Percentiles rank a stretch among this genome's conserved stretches.
Evolutionary conservation across 179 eudicot species (phyloP).

Genomic region (Drosera spatulata): DNA sequence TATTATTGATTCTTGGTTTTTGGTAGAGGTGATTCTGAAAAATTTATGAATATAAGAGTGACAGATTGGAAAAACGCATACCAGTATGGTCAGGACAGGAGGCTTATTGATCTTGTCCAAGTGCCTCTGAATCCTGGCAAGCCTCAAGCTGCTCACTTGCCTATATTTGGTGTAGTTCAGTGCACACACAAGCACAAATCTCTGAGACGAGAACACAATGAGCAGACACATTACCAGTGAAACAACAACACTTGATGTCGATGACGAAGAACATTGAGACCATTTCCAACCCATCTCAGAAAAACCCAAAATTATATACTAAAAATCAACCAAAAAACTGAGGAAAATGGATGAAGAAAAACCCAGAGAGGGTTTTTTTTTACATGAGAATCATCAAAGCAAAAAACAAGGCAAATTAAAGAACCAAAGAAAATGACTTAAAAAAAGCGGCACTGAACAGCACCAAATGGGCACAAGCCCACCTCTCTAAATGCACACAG

Average conservation of each 20-base stretch:
- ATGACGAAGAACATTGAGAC: constrained; percentile 4
- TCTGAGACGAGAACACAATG: constrained; percentile 15
- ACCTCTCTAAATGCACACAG: constrained; percentile 3
- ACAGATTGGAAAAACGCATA: constrained; percentile 9
- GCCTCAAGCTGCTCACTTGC: constrained; percentile 53
- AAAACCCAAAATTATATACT: too few species aligned
- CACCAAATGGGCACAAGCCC: constrained; percentile 3
- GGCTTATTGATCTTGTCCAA: constrained; percentile 79
- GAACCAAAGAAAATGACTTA: constrained; percentile 22
- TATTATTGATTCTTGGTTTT: too few species aligned
- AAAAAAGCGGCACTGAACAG: constrained; percentile 2
- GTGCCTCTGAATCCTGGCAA: constrained; percentile 43
- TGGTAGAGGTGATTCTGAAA: too few species aligned
- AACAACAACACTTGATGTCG: constrained; percentile 1
- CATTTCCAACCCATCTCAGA: too few species aligned
- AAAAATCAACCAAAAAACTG: too few species aligned
- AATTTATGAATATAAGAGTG: neutral
- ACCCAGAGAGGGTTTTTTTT: too few species aligned
- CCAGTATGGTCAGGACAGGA: constrained; percentile 81
- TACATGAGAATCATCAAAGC: too few species aligned
- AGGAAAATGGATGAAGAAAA: too few species aligned
- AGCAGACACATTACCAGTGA: constrained; percentile 4
- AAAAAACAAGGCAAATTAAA: constrained; percentile 3
- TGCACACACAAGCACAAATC: constrained; percentile 18
- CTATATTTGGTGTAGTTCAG: constrained; percentile 57